Evolutionary conservation across 768 basidiomycete genomes (phyloP), one percentile per base, ranked within the genome.

Genomic region (Phanerochaete sordida): DNA sequence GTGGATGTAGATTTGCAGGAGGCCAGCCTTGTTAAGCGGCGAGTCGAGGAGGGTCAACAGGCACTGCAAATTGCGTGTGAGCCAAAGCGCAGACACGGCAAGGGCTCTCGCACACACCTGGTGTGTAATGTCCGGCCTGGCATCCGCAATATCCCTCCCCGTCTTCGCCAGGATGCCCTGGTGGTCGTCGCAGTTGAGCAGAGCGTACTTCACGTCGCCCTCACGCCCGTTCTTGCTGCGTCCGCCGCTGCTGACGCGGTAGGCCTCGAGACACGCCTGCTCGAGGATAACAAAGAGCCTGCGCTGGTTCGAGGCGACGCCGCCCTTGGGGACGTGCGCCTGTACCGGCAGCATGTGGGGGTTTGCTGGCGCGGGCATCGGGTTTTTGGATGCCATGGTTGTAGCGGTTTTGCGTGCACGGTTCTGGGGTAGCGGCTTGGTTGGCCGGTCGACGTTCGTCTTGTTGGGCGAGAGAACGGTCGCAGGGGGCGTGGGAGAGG

Each of bases 91-190:
- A 26, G 6, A 11, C 13, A 28, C 21, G 6, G 24, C 47, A 26
- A 48, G 24, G 21, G 5, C 2, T 26, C 3, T 30, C 31, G 52
- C 27, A 71, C 82, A 53, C 60, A 93, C 95, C 84, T 98, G 97
- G 72, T 99, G 97, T 0, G 97, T 98, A 69, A 98, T 98, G 75
- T 98, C 97, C 1, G 97, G 97, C 64, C 97, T 80, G n/a, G 97
- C 97, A 75, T 98, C 95, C 16, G 97, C 97, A 62, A 98, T 98
- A 75, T 99, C 97, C 70, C 96, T 84, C 16, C 95, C 94, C 0
- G 94, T 97, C 75, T 97, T 98, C 4, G 97, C 96, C 62, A 99
- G 80, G 66, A 99, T 97, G 57, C 96, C 96, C 73, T 99, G 97
- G 75, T 98, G 97, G 66, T 98, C 97, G 72, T 98, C 97, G 73